These are phyloP conservation scores for Capsicum chinense DNA, from an alignment of 257 asterid species.

Conservation along the genomic window DNA sequence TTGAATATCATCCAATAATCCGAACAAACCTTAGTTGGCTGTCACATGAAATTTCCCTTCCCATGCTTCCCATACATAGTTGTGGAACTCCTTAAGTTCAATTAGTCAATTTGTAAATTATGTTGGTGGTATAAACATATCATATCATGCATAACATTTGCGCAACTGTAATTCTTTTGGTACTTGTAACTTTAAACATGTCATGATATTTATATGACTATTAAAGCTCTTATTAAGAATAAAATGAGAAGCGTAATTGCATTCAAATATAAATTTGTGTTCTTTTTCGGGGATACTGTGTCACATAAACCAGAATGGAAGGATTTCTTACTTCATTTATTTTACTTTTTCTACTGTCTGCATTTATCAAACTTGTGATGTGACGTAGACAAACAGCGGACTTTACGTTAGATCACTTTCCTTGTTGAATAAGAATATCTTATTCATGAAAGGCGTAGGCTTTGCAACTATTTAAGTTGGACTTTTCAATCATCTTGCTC, in stretches of 20 bases:
- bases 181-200: no score
- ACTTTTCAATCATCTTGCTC: not conserved
- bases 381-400: not conserved
- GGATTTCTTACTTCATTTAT: not conserved
- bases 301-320: no score
- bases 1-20: not conserved
- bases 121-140: no score
- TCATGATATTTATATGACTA: not conserved
- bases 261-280: not conserved
- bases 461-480: not conserved
- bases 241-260: not conserved
- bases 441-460: not conserved
- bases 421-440: not conserved
- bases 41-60: not conserved
- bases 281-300: not conserved
- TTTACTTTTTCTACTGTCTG: not conserved
- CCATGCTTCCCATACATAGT: not conserved
- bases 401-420: not conserved
- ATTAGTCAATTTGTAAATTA: no score
- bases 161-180: no score
- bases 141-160: no score
- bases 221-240: no score
- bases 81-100: not conserved
- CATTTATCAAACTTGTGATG: not conserved
- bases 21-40: not conserved